phyloP scores from a whole-genome alignment of 2,329 filamentous ascomycete species.

The Colletotrichum lindemuthianum region DNA sequence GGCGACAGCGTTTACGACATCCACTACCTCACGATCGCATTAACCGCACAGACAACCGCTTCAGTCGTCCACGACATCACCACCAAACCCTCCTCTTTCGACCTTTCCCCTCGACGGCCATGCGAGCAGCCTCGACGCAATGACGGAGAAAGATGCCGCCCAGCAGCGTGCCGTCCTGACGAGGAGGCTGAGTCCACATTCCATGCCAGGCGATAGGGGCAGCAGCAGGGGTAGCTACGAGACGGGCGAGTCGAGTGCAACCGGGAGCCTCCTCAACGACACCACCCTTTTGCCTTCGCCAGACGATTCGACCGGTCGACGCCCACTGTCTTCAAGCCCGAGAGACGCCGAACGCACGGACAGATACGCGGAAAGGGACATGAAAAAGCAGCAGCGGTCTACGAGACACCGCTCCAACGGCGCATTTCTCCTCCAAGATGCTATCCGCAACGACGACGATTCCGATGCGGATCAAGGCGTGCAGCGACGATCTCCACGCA shows the following conservation, averaged over 20 bases:
- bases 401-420: conserved; percentile 56
- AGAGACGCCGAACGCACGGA: conserved; percentile 39
- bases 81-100: background rate
- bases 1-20: background rate
- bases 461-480: conserved; percentile 45
- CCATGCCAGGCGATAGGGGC: conserved; percentile 39
- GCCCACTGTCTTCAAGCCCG: conserved; percentile 14
- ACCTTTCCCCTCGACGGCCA: conserved; percentile 31
- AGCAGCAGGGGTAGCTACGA: conserved; percentile 54
- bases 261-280: conserved; percentile 43
- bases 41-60: background rate
- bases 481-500: conserved; percentile 42
- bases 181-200: conserved; percentile 30
- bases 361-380: conserved; percentile 35
- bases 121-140: conserved; percentile 36
- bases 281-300: conserved; percentile 33
- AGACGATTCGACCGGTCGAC: conserved; percentile 22
- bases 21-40: background rate
- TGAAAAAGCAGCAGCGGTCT: conserved; percentile 41
- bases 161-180: conserved; percentile 23
- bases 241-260: conserved; percentile 55
- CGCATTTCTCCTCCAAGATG: conserved; percentile 62
- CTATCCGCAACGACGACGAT: conserved; percentile 45
- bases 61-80: background rate
- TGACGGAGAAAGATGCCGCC: conserved; percentile 38